Base-by-base conservation (phyloP, 495 filamentous ascomycete genomes). In the Massariosphaeria phaeospora region DNA sequence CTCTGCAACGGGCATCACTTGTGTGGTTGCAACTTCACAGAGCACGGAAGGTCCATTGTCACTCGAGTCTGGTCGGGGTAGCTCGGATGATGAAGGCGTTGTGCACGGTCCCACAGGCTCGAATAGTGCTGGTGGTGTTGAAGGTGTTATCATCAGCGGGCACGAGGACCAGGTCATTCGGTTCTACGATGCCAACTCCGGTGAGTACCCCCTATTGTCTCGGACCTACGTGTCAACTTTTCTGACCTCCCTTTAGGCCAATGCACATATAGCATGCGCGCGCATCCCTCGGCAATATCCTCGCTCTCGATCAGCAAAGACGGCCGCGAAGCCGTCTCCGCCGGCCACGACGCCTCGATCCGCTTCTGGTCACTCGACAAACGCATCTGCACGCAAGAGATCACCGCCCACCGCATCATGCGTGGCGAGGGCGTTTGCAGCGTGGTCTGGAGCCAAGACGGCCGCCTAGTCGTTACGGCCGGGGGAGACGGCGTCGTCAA, bases 351-450 rank as follows among this genome's bases (percentile, higher is more conserved):
- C 64, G 90, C 91, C 43, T 87, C 84, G 50, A 77, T 98, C 47
- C 84, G 93, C 13, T 97, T 98, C 77, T 98, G 93, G 93, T 87
- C 84, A n/a, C 79, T 98, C 17, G 93, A 98, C 68, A 98, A 91
- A 68, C 80, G 93, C 26, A 82, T 81, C 20, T 97, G 94, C 71
- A 91, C 83, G 0, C 93, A 98, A 67, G 94, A 97, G 66, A 85
- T 97, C 61, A 91, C 89, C 1, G 85, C 79, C 61, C 90, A 96
- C 67, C 78, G 93, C 25, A 73, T 87, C 48, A 95, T 97, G 90
- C 80, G 91, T 46, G 93, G 89, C 10, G 93, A 98, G 67, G 93
- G 93, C 21, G 89, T 96, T 24, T 95, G 89, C 72, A 75, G 82
- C 13, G 93, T 96, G 10, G 85, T 89, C 17, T 98, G 94, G 93